Conservation (phyloP, 2,329 filamentous ascomycete genomes). For the Rhexocercosporidium sp. region DNA sequence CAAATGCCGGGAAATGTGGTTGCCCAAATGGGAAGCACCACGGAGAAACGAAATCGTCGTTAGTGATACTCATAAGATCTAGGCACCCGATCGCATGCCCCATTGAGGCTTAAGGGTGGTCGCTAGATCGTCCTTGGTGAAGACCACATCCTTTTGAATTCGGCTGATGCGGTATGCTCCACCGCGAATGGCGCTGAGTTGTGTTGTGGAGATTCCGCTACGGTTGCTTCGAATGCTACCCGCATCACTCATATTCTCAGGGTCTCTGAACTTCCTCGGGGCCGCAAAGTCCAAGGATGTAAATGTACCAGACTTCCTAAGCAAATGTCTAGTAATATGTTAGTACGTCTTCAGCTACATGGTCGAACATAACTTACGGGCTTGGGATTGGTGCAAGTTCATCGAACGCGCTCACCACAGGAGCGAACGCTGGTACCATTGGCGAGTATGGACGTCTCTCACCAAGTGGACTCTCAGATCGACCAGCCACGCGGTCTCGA, state of each 20-base stretch:
- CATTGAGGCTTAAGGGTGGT: constrained; percentile 47
- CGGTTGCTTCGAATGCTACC: constrained; percentile 70
- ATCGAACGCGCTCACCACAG: constrained; percentile 82
- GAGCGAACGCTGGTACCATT: constrained; percentile 74
- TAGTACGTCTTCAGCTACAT: constrained; percentile 33
- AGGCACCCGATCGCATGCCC: constrained; percentile 42
- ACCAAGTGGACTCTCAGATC: constrained; percentile 66
- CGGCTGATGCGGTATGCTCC: constrained; percentile 74
- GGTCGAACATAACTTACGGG: constrained; percentile 69
- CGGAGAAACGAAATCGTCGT: constrained; percentile 31
- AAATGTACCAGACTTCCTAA: constrained; percentile 80
- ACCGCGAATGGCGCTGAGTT: constrained; percentile 65
- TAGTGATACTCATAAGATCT: constrained; percentile 30
- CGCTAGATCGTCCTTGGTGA: constrained; percentile 66
- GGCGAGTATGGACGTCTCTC: constrained; percentile 76
- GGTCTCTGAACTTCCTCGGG: constrained; percentile 73
- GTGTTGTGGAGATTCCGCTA: constrained; percentile 64
- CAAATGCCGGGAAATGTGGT: constrained; percentile 35
- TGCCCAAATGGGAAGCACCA: constrained; percentile 24
- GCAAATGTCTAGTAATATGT: constrained; percentile 59
- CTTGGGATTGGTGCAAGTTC: constrained; percentile 86
- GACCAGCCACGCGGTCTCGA: constrained; percentile 72
- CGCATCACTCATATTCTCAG: constrained; percentile 64
- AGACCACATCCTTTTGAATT: constrained; percentile 68
- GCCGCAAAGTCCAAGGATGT: constrained; percentile 82